These are phyloP conservation scores for Colletotrichum karsti DNA, from an alignment of 2,329 filamentous ascomycete genomes.

Conservation along the genomic window DNA sequence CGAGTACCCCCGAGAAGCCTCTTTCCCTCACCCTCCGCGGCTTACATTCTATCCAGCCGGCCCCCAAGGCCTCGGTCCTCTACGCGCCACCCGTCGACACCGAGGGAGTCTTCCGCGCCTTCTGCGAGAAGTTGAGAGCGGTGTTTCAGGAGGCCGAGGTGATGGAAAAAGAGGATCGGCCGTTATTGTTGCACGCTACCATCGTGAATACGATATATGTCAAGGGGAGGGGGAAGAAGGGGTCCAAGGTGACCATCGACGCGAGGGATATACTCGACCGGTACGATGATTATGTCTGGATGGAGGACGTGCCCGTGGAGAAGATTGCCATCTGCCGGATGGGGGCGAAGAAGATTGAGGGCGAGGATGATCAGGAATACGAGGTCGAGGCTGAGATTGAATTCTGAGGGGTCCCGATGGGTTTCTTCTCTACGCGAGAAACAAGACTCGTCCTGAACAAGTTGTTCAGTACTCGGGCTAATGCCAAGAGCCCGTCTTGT, in stretches of 20 bases:
- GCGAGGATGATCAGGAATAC: constrained; percentile 62
- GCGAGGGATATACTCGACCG: constrained; percentile 62
- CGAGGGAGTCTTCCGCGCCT: constrained; percentile 58
- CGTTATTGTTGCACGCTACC: constrained; percentile 83
- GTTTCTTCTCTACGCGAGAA: background rate
- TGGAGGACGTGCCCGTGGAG: constrained; percentile 72
- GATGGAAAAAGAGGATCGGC: constrained; percentile 65
- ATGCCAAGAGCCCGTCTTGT: no score
- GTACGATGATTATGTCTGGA: constrained; percentile 76
- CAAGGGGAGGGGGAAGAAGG: constrained; percentile 46
- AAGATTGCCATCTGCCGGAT: constrained; percentile 84
- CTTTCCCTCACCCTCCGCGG: constrained; percentile 60
- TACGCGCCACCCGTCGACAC: constrained; percentile 70
- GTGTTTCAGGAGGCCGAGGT: constrained; percentile 65
- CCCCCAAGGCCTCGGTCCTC: constrained; percentile 65
- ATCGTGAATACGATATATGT: constrained; percentile 87
- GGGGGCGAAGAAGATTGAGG: constrained; percentile 76
- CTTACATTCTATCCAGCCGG: constrained; percentile 67
- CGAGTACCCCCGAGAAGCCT: background rate
- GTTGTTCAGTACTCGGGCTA: no score
- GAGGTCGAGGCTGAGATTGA: constrained; percentile 60
- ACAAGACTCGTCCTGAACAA: no score
- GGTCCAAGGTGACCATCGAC: constrained; percentile 58
- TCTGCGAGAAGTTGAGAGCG: constrained; percentile 64
- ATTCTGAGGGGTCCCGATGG: constrained; percentile 37